phyloP scores from a whole-genome alignment of 169 alveolate genomes.

The Cryptosporidium sp. region DNA sequence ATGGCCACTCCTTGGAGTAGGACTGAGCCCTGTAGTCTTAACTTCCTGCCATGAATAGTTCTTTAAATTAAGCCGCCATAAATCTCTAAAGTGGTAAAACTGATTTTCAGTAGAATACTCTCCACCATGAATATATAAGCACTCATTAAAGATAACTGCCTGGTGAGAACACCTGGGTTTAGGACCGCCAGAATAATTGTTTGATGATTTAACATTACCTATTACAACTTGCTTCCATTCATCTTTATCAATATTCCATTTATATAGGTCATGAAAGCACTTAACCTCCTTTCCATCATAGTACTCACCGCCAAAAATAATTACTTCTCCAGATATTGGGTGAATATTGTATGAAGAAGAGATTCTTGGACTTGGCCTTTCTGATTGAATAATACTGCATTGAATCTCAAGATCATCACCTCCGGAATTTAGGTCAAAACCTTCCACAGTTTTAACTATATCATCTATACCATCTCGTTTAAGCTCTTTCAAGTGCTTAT shows the following conservation, averaged over 20 bases:
- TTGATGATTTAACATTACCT: constrained; percentile 64
- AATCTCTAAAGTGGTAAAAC: constrained; percentile 90
- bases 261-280: constrained; percentile 86
- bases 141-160: constrained; percentile 85
- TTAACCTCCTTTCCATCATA: constrained; percentile 86
- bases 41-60: constrained; percentile 86
- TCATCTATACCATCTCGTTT: constrained; percentile 54
- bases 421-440: background rate
- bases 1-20: constrained; percentile 92
- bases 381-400: constrained; percentile 49
- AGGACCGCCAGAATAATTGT: constrained; percentile 79
- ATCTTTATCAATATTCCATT: constrained; percentile 85
- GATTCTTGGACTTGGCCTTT: constrained; percentile 70
- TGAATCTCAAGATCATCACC: constrained; percentile 20
- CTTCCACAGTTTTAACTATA: constrained; percentile 31
- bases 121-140: constrained; percentile 90
- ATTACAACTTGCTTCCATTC: constrained; percentile 87
- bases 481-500: constrained; percentile 38
- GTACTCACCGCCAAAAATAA: constrained; percentile 92
- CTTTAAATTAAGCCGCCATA: constrained; percentile 85
- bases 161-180: constrained; percentile 92
- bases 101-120: constrained; percentile 89
- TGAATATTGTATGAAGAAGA: constrained; percentile 67
- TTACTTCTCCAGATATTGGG: constrained; percentile 78
- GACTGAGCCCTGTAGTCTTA: constrained; percentile 84